Percentiles rank a stretch among this genome's conserved stretches.
phyloP scores from a whole-genome alignment of 1,139 yeast species.

The Yarrowia galli region DNA sequence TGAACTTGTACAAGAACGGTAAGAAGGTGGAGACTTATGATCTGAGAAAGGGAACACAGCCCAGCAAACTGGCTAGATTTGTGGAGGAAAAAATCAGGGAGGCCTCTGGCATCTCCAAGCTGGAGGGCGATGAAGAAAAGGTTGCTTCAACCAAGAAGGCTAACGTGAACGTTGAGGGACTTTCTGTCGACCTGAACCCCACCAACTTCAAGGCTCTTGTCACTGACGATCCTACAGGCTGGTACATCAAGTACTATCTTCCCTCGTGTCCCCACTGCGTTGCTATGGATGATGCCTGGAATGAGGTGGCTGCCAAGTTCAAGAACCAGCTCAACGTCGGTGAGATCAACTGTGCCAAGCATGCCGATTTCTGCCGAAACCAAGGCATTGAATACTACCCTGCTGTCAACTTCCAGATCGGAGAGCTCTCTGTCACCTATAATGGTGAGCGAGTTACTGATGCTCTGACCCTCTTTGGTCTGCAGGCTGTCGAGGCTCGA shows the following conservation, averaged over 20 bases:
- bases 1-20: constrained; percentile 51
- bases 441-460: constrained; percentile 50
- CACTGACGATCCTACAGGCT: constrained; percentile 46
- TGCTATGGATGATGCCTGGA: constrained; percentile 52
- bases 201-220: constrained; percentile 22
- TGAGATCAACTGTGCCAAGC: constrained; percentile 53
- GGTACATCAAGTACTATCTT: constrained; percentile 54
- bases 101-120: constrained; percentile 33
- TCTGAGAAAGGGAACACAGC: constrained; percentile 32
- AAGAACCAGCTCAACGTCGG: constrained; percentile 52
- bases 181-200: constrained; percentile 29
- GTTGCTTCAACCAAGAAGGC: constrained; percentile 22
- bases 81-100: constrained; percentile 40
- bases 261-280: constrained; percentile 54
- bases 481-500: constrained; percentile 47
- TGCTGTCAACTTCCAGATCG: constrained; percentile 48
- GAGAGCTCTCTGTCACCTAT: constrained; percentile 49
- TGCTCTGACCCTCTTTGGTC: constrained; percentile 49
- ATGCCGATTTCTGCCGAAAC: constrained; percentile 49
- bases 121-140: constrained; percentile 23
- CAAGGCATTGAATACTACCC: constrained; percentile 49
- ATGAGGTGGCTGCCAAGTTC: constrained; percentile 49
- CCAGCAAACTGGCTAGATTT: constrained; percentile 38
- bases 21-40: constrained; percentile 45
- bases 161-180: constrained; percentile 33